Conservation (phyloP, 208 protist genomes). For the Strigomonas culicis region DNA sequence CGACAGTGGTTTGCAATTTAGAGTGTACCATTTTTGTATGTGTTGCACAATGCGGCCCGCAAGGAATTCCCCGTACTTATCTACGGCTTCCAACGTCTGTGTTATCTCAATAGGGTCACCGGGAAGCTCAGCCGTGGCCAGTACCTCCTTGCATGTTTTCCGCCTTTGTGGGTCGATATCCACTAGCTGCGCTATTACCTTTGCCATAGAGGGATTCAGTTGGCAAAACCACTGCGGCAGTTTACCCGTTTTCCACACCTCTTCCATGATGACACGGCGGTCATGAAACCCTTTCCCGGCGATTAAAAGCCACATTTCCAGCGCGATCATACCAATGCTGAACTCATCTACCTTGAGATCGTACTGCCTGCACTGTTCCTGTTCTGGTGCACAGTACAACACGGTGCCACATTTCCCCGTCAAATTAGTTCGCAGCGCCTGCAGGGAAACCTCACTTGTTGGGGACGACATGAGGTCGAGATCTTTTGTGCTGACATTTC, state of each 20-base stretch:
- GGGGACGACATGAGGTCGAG: conserved; percentile 23
- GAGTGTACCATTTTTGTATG: conserved; percentile 31
- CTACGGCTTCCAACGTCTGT: conserved; percentile 63
- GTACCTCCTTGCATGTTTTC: conserved; percentile 57
- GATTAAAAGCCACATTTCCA: conserved; percentile 86
- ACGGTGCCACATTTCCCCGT: conserved; percentile 73
- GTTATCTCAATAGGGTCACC: conserved; percentile 71
- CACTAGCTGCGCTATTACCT: conserved; percentile 55
- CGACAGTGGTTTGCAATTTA: conserved; percentile 33
- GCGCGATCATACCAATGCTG: conserved; percentile 82
- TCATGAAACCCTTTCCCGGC: conserved; percentile 76
- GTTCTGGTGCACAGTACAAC: conserved; percentile 82
- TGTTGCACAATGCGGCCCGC: conserved; percentile 51
- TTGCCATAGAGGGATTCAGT: conserved; percentile 51
- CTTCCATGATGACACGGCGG: conserved; percentile 72
- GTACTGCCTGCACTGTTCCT: conserved; percentile 69
- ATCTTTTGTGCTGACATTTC: conserved; percentile 39
- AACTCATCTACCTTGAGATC: conserved; percentile 87
- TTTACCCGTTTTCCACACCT: conserved; percentile 52
- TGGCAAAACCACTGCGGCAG: conserved; percentile 68
- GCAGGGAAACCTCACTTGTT: conserved; percentile 7
- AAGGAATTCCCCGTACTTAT: conserved; percentile 62
- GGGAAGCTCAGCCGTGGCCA: conserved; percentile 64
- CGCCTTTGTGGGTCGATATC: conserved; percentile 43
- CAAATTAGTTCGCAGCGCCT: conserved; percentile 13